Evolutionary conservation across 306 rosid species (phyloP).

Genomic region (Rosa chinensis): DNA sequence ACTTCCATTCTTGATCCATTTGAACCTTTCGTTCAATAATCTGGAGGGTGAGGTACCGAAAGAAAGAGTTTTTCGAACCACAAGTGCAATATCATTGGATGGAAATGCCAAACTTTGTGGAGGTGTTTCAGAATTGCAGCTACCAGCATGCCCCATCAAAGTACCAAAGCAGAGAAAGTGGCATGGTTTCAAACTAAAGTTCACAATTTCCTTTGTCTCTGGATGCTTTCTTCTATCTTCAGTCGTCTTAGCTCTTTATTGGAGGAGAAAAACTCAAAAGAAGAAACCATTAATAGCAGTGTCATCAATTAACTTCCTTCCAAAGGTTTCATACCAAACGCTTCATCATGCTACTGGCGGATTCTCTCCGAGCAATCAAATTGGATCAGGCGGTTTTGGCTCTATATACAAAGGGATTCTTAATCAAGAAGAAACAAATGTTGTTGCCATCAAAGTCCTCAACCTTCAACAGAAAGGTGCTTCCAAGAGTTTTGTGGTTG

Average conservation of each 20-base stretch:
- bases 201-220: background rate
- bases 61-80: constrained; percentile 34
- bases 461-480: constrained; percentile 44
- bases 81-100: background rate
- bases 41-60: constrained; percentile 48
- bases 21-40: constrained; percentile 45
- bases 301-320: background rate
- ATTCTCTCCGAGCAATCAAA: constrained; percentile 25
- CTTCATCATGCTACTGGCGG: constrained; percentile 17
- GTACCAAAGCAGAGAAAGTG: background rate
- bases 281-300: background rate
- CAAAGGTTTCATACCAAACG: constrained; percentile 3
- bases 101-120: constrained; percentile 34
- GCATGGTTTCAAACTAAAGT: background rate
- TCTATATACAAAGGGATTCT: constrained; percentile 43
- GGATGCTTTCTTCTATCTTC: background rate
- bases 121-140: constrained; percentile 10
- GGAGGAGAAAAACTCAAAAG: constrained; percentile 5
- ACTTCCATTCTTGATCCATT: background rate
- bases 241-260: background rate
- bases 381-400: constrained; percentile 44
- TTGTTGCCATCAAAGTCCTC: constrained; percentile 43
- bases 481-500: constrained; percentile 36
- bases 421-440: background rate
- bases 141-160: constrained; percentile 23